These are phyloP conservation scores for Parmales sp. DNA, from an alignment of 108 stramenopile species.

Conservation along the genomic window DNA sequence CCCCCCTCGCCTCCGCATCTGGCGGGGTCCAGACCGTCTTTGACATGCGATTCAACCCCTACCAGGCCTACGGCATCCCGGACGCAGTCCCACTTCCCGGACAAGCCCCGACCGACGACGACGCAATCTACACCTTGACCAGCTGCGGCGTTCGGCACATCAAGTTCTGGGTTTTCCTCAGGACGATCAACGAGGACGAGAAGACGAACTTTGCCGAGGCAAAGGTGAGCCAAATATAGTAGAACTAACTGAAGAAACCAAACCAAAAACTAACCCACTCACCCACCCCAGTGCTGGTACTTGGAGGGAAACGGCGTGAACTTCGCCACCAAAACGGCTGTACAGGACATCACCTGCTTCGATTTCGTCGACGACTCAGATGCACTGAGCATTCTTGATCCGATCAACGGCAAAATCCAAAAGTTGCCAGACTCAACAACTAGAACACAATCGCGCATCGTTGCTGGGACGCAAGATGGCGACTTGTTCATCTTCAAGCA, in stretches of 20 bases:
- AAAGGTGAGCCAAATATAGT: no score
- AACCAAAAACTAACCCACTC: no score
- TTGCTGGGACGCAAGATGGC: background rate
- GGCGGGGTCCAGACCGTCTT: background rate
- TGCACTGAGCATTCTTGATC: background rate
- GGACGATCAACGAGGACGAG: background rate
- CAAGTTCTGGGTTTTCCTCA: constrained; percentile 6
- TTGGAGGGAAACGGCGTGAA: constrained; percentile 11
- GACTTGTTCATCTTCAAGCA: constrained; percentile 10
- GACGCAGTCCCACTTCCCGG: background rate
- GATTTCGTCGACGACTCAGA: background rate
- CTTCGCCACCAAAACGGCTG: background rate
- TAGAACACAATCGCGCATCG: background rate
- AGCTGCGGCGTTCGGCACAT: constrained; percentile 7
- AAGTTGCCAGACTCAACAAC: background rate
- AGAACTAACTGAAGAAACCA: no score
- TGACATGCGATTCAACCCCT: constrained; percentile 12
- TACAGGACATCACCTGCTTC: constrained; percentile 10
- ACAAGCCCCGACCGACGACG: constrained; percentile 4
- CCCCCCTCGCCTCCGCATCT: background rate
- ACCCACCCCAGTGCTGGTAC: no score
- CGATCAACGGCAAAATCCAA: background rate
- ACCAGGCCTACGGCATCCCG: constrained; percentile 10
- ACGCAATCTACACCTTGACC: background rate
- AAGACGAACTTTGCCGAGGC: no score